Evolutionary conservation across 805 yeast genomes (phyloP), one percentile per base, ranked within the genome.

Genomic region (Nakazawaea ambrosiae): DNA sequence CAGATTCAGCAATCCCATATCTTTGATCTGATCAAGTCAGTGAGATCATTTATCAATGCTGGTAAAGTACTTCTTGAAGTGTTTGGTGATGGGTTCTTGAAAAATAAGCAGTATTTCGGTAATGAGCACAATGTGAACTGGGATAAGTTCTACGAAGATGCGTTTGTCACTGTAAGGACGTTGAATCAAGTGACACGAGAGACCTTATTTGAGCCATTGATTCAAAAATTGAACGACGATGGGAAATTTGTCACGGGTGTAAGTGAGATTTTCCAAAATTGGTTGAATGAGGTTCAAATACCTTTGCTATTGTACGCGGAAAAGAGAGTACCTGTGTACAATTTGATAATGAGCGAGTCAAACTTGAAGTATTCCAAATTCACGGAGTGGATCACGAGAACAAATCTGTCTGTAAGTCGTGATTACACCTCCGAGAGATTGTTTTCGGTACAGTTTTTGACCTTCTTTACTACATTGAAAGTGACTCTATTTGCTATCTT

Each of bases 1-100:
- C 40, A 37, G 26, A 32, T 37, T 48, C 66, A 76, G 26, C 95
- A 86, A 53, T 79, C 85, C 39, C 76, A 79, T 40, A 70, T 84
- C 4, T 87, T 81, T 57, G 95, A 86, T 51, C 60, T 85, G 33
- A 73, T 86, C 20, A 66, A 76, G 39, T 71, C 77, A 33, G 95
- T 85, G 46, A 85, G 81, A 48, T 69, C 75, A 14, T 81, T 81
- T 36, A 69, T 84, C 18, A 76, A 73, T 34, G 70, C 85, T 49
- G 80, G 88, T 2, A 67, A 69, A 43, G 74, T 81, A 3, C 80
- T 84, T 37, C 63, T 81, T 3, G 73, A 72, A 25, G 70, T 73
- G 6, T 77, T 71, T 43, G 80, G 82, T 2, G 61, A 60, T 17
- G 54, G 63, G 3, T 59, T 63, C 41, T 54, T 56, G 34, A 51